phyloP scores from a whole-genome alignment of 2,329 filamentous ascomycete genomes.

The Ascochyta rabiei region DNA sequence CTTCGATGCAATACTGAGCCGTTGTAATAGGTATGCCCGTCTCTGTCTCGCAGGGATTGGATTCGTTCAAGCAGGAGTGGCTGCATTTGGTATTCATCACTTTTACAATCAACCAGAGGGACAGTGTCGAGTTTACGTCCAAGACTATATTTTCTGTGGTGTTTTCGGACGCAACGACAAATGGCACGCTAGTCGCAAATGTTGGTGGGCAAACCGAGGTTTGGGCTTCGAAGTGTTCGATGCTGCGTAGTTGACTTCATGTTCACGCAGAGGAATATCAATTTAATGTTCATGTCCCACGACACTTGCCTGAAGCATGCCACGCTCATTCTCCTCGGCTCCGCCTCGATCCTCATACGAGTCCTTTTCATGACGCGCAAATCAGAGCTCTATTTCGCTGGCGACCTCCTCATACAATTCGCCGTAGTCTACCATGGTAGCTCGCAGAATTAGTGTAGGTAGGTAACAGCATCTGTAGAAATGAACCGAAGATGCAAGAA shows the following conservation, averaged over 20 bases:
- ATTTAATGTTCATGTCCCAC: neutral
- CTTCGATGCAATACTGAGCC: conserved; percentile 58
- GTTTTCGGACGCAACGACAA: conserved; percentile 23
- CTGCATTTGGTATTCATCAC: conserved; percentile 58
- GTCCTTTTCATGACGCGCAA: neutral
- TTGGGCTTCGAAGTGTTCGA: conserved; percentile 36
- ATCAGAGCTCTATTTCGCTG: too few relatives aligned
- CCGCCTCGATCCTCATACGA: neutral
- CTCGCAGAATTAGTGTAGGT: too few relatives aligned
- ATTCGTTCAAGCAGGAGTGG: conserved; percentile 61
- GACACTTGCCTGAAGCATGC: neutral
- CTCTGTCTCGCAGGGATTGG: conserved; percentile 62
- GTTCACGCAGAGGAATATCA: neutral
- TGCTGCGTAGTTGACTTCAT: conserved; percentile 11
- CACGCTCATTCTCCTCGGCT: neutral
- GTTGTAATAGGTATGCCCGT: conserved; percentile 59
- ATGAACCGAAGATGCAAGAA: too few relatives aligned
- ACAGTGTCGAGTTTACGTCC: conserved; percentile 54
- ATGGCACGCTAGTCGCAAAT: conserved; percentile 44
- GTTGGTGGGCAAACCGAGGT: conserved; percentile 50
- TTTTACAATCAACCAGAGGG: conserved; percentile 75
- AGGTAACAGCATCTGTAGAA: too few relatives aligned
- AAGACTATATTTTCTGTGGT: conserved; percentile 57
- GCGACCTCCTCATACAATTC: neutral
- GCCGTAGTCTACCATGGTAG: too few relatives aligned